Evolutionary conservation across 2,329 filamentous ascomycete species (phyloP), one percentile per base, ranked within the genome.

Genomic region (Sodiomyces alkalinus): DNA sequence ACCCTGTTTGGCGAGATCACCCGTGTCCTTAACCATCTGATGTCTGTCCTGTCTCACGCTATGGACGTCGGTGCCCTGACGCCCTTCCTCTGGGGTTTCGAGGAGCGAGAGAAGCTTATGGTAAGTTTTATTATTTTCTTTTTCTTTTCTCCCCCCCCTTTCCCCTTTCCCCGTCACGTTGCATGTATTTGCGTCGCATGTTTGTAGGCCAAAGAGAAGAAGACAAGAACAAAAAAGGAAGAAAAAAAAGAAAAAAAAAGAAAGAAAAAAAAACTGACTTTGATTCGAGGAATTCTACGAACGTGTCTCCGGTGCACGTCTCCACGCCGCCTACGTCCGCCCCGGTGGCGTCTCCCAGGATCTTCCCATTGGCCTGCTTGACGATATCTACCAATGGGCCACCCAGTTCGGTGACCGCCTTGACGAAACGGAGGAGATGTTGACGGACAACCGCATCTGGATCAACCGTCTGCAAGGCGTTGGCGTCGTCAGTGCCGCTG

Each of bases 371-470:
- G 90, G 90, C 40, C 75, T 98, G 25, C 74, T 98, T 28, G 92
- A 98, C 52, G 90, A 98, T 51, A 98, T 98, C 48, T 96, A 98
- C 64, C 87, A 96, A 60, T 98, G 90, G 90, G 90, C 90, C 11
- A 98, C 90, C 33, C 90, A 98, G 56, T 98, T 98, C 47, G 81
- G 85, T 46, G 90, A 98, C 63, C 85, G 90, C 44, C 90, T 98
- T 46, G 90, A 98, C 52, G 90, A 98, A 58, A 96, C 90, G 31
- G 90, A 98, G 56, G 90, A 98, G 57, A 80, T 98, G 62, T 70
- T 98, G 44, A 98, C 90, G 22, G 90, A 98, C 56, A 98, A 98
- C 70, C 83, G 92, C 51, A 96, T 98, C 64, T 98, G 92, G 92
- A 86, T 92, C 45, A 79, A 85, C 47, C 74, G 90, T 54, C 80